phyloP scores from a whole-genome alignment of 2,329 filamentous ascomycete species.

The Epichloe brachyelytri region DNA sequence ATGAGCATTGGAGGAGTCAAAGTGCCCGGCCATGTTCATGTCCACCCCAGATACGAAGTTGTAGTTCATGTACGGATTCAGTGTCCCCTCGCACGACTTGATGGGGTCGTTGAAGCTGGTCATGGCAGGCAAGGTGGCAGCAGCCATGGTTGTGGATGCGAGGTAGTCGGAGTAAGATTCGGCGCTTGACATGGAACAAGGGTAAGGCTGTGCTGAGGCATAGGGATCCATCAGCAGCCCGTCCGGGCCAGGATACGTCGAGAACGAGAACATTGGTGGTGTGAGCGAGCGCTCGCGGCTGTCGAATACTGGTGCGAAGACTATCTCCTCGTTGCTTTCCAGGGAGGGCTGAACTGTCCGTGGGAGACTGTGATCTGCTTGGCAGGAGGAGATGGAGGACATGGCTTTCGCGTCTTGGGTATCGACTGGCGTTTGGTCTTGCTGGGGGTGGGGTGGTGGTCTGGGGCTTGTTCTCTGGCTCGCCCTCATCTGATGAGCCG shows the following conservation, averaged over 20 bases:
- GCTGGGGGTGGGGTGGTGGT: conserved; percentile 16
- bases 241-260: conserved; percentile 54
- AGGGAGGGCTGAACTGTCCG: conserved; percentile 48
- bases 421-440: conserved; percentile 26
- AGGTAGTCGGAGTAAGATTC: conserved; percentile 46
- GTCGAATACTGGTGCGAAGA: conserved; percentile 47
- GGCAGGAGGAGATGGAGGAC: conserved; percentile 16
- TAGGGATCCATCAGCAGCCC: conserved; percentile 49
- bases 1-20: conserved; percentile 59
- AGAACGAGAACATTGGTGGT: conserved; percentile 55
- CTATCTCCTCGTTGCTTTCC: conserved; percentile 48
- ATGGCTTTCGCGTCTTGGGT: conserved; percentile 14
- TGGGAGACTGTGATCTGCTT: conserved; percentile 28
- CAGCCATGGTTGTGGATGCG: conserved; percentile 35
- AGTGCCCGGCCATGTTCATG: conserved; percentile 45
- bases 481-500: conserved; percentile 38
- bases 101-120: conserved; percentile 46
- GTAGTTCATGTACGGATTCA: conserved; percentile 57
- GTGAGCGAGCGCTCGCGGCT: conserved; percentile 58
- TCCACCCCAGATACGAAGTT: conserved; percentile 52
- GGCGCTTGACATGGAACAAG: conserved; percentile 32
- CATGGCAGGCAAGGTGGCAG: conserved; percentile 52
- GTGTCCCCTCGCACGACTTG: conserved; percentile 40
- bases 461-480: conserved; percentile 25
- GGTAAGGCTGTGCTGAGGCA: conserved; percentile 38